These are phyloP conservation scores for Pleurotus eryngii DNA, from an alignment of 768 basidiomycete species.

Conservation along the genomic window DNA sequence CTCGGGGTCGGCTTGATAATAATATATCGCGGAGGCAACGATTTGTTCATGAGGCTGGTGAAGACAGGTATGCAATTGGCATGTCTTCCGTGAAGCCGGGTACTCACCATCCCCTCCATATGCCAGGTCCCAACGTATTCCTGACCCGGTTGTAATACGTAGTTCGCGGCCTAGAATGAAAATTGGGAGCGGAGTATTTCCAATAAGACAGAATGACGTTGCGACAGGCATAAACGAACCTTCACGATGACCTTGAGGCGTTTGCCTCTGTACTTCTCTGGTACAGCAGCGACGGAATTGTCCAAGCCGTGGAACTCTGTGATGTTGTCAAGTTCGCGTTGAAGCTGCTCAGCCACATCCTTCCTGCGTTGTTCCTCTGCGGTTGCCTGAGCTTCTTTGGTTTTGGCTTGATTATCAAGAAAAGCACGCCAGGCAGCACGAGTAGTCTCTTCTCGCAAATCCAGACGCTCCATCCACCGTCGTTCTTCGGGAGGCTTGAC, in stretches of 20 bases:
- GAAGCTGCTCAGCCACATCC: neutral
- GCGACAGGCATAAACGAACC: neutral
- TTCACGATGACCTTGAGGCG: neutral
- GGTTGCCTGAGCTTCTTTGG: neutral
- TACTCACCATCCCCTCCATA: constrained; percentile 15
- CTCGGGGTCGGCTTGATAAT: constrained; percentile 11
- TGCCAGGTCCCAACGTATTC: constrained; percentile 17
- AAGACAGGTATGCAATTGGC: neutral
- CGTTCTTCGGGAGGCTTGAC: neutral
- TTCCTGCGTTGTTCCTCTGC: neutral
- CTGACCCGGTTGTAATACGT: constrained; percentile 9
- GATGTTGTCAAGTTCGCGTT: neutral
- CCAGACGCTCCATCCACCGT: neutral
- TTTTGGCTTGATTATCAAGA: neutral
- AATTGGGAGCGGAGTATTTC: too few relatives aligned
- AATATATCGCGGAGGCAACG: constrained; percentile 13
- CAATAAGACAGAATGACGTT: too few relatives aligned
- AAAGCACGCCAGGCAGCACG: neutral
- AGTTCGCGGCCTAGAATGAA: constrained; percentile 13
- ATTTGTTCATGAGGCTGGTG: constrained; percentile 15
- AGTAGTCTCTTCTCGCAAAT: neutral
- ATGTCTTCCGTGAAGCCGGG: neutral
- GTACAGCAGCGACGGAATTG: neutral
- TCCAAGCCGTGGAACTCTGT: neutral
- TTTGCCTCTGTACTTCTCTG: neutral